These are phyloP conservation scores for Allium sativum DNA, from an alignment of 106 monocot genomes.

Conservation along the genomic window DNA sequence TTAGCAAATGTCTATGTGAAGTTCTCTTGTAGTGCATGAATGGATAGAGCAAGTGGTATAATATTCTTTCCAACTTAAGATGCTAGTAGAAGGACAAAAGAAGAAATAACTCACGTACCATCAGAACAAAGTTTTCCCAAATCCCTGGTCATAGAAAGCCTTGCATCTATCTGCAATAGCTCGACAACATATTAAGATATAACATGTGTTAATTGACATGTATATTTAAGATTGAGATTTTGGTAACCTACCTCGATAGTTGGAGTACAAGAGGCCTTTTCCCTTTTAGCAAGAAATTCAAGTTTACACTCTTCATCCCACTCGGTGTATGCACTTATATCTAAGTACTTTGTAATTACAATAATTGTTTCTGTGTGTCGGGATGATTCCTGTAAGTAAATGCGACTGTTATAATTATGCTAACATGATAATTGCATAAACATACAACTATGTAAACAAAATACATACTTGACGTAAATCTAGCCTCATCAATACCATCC, in stretches of 20 bases:
- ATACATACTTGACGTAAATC: conserved; percentile 68
- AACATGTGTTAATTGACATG: too few relatives aligned
- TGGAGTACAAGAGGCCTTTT: conserved; percentile 81
- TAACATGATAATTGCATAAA: too few relatives aligned
- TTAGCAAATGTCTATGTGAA: too few relatives aligned
- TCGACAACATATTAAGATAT: conserved; percentile 33
- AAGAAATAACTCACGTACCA: conserved; percentile 57
- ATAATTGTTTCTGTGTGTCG: conserved; percentile 75
- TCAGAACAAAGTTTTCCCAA: conserved; percentile 78
- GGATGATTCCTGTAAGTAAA: conserved; percentile 38
- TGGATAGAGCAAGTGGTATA: too few relatives aligned
- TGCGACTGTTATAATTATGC: too few relatives aligned
- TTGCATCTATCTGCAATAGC: conserved; percentile 81
- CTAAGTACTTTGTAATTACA: conserved; percentile 64
- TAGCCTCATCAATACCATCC: conserved; percentile 83
- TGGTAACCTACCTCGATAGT: conserved; percentile 38
- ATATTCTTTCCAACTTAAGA: too few relatives aligned
- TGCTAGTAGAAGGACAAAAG: background rate
- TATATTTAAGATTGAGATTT: too few relatives aligned
- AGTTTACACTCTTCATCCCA: conserved; percentile 83
- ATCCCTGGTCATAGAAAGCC: conserved; percentile 66
- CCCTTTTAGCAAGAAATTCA: conserved; percentile 73
- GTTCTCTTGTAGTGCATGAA: too few relatives aligned
- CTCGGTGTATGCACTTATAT: conserved; percentile 76
- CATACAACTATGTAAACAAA: background rate